Evolutionary conservation across 192 early-diverging fungal genomes (phyloP).

Genomic region (Chytriomyces sp.): DNA sequence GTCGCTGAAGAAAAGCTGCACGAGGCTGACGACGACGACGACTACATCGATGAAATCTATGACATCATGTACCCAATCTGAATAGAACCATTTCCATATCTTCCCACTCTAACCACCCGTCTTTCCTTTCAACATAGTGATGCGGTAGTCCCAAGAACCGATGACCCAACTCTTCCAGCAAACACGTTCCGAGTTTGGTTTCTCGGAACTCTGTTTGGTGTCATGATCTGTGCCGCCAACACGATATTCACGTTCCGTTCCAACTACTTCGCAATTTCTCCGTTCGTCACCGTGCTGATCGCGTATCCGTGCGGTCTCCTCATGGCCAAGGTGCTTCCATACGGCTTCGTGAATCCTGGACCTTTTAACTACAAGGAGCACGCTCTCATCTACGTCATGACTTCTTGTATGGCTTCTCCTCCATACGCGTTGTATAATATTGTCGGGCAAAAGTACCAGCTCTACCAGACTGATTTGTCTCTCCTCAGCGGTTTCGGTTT

Average conservation of each 20-base stretch:
- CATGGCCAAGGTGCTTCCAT: conserved; percentile 67
- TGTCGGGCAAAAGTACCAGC: conserved; percentile 23
- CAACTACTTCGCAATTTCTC: conserved; percentile 37
- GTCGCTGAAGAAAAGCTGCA: no score
- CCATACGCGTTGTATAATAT: conserved; percentile 57
- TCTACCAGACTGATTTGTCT: conserved; percentile 11
- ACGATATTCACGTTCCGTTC: conserved; percentile 42
- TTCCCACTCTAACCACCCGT: no score
- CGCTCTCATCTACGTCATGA: conserved; percentile 73
- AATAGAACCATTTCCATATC: no score
- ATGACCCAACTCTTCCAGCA: conserved; percentile 65
- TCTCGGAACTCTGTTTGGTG: conserved; percentile 67
- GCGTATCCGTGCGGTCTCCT: conserved; percentile 74
- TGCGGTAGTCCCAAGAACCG: conserved; percentile 65
- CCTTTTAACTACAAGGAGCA: conserved; percentile 67
- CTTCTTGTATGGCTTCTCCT: not conserved
- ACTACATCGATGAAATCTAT: no score
- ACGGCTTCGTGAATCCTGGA: conserved; percentile 35
- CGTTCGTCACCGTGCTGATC: conserved; percentile 51
- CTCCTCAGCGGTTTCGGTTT: conserved; percentile 36
- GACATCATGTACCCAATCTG: no score
- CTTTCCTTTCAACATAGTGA: not conserved
- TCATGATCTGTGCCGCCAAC: conserved; percentile 27
- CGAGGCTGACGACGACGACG: no score
- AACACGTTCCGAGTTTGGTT: conserved; percentile 77